Percentiles rank a stretch among this genome's conserved stretches.
These are phyloP conservation scores for Bruguiera hainesii DNA, from an alignment of 441 rosid genomes.

Conservation along the genomic window DNA sequence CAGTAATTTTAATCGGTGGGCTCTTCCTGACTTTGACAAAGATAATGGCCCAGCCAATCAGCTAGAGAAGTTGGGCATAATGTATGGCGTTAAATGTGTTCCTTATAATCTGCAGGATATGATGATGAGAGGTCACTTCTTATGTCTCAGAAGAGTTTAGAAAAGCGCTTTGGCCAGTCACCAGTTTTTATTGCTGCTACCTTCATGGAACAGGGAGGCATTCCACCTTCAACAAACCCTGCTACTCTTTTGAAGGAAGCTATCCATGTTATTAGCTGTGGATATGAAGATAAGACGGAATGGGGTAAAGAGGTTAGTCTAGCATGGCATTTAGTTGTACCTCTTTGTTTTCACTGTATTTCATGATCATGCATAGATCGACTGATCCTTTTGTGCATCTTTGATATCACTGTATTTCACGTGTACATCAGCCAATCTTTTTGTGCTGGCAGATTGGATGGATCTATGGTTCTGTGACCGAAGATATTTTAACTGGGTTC, in stretches of 20 bases:
- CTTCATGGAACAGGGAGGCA: constrained; percentile 94
- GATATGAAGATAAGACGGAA: constrained; percentile 96
- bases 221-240: constrained; percentile 91
- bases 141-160: constrained; percentile 94
- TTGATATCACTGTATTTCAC: not conserved
- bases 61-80: no score
- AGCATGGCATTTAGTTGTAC: constrained; percentile 8
- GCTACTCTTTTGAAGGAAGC: constrained; percentile 95
- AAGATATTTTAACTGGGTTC: constrained; percentile 96
- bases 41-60: no score
- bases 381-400: constrained; percentile 1
- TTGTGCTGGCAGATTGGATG: constrained; percentile 66
- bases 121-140: constrained; percentile 92
- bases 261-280: constrained; percentile 96
- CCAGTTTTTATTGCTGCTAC: constrained; percentile 96
- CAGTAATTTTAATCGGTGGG: not conserved
- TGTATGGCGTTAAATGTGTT: not conserved
- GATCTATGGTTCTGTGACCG: constrained; percentile 98
- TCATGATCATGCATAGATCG: not conserved
- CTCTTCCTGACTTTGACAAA: no score
- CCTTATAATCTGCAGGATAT: constrained; percentile 57
- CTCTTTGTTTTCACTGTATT: constrained; percentile 1
- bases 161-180: constrained; percentile 97
- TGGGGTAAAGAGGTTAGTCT: constrained; percentile 97
- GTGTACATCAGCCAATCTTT: constrained; percentile 3